Conservation (phyloP, 345 rosid genomes). For the Zanthoxylum bungeanum region DNA sequence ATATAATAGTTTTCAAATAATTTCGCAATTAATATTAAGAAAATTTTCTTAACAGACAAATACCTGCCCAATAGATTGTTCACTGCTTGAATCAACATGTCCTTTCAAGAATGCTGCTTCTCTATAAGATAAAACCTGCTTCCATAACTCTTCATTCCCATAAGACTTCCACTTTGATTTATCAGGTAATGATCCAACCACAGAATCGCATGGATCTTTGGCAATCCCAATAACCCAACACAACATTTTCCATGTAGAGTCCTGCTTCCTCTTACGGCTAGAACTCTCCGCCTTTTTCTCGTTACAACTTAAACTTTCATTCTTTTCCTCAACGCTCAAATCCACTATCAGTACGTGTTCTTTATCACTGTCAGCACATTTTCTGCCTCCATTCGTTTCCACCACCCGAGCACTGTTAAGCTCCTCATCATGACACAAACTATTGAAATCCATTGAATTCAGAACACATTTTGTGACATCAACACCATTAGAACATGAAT, state of each 20-base stretch:
- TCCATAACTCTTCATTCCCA: slow-evolving; percentile 67
- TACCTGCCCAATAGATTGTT: slow-evolving; percentile 56
- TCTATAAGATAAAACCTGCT: slow-evolving; percentile 61
- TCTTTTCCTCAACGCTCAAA: slow-evolving; percentile 8
- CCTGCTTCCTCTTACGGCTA: slow-evolving; percentile 50
- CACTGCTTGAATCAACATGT: slow-evolving; percentile 32
- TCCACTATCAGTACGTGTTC: slow-evolving; percentile 22
- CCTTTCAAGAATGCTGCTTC: slow-evolving; percentile 41
- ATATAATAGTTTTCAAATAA: background rate
- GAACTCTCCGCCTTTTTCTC: slow-evolving; percentile 10
- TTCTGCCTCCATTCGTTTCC: slow-evolving; percentile 13
- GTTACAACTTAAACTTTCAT: slow-evolving; percentile 16
- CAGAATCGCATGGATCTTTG: slow-evolving; percentile 53
- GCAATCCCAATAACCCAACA: slow-evolving; percentile 63
- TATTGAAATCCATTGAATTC: slow-evolving; percentile 9
- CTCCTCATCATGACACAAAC: slow-evolving; percentile 19
- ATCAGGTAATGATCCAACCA: slow-evolving; percentile 55
- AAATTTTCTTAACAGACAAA: background rate
- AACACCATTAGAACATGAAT: background rate
- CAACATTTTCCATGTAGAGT: slow-evolving; percentile 41
- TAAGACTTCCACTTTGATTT: slow-evolving; percentile 61
- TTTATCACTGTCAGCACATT: slow-evolving; percentile 1
- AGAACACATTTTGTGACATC: slow-evolving; percentile 17
- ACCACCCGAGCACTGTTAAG: slow-evolving; percentile 17
- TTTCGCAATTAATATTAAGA: background rate